Percentiles rank a stretch among this genome's conserved stretches.
Evolutionary conservation across 2,329 filamentous ascomycete species (phyloP).

Genomic region (Sporothrix luriei): DNA sequence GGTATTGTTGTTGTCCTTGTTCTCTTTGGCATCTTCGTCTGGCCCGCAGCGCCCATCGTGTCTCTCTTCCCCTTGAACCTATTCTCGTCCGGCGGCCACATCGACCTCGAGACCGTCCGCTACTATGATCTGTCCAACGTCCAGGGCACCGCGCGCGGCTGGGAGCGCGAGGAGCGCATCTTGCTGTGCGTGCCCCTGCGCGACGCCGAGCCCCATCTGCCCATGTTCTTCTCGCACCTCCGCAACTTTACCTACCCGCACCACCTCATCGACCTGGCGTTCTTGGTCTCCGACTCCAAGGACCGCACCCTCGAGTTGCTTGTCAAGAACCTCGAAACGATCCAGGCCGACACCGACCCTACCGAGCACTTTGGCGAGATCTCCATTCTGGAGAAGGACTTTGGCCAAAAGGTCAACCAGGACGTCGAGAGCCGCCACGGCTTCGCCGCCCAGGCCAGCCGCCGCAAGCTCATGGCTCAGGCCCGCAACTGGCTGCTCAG

Average conservation of each 20-base stretch:
- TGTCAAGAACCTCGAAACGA: constrained; percentile 70
- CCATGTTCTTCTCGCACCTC: constrained; percentile 98
- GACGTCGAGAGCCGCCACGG: constrained; percentile 97
- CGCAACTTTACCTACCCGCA: constrained; percentile 97
- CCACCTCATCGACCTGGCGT: constrained; percentile 92
- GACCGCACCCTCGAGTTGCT: constrained; percentile 82
- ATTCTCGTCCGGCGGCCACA: constrained; percentile 65
- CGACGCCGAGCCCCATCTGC: constrained; percentile 87
- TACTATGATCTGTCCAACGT: constrained; percentile 96
- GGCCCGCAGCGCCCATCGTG: constrained; percentile 64
- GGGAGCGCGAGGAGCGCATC: constrained; percentile 95
- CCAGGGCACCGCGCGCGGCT: constrained; percentile 86
- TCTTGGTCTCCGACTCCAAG: constrained; percentile 95
- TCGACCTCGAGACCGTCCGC: constrained; percentile 89
- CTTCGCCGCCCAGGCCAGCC: constrained; percentile 90
- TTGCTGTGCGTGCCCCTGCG: constrained; percentile 90
- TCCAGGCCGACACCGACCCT: constrained; percentile 79
- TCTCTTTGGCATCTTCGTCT: constrained; percentile 73
- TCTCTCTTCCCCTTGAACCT: constrained; percentile 71
- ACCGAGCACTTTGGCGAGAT: constrained; percentile 91
- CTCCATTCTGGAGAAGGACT: constrained; percentile 97
- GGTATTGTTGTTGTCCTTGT: constrained; percentile 61
- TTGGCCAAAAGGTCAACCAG: constrained; percentile 96
- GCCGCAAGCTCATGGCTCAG: constrained; percentile 96
- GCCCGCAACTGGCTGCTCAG: constrained; percentile 96